These are phyloP conservation scores for Gnetum montanum DNA, from an alignment of 75 land plant genomes.

Conservation along the genomic window DNA sequence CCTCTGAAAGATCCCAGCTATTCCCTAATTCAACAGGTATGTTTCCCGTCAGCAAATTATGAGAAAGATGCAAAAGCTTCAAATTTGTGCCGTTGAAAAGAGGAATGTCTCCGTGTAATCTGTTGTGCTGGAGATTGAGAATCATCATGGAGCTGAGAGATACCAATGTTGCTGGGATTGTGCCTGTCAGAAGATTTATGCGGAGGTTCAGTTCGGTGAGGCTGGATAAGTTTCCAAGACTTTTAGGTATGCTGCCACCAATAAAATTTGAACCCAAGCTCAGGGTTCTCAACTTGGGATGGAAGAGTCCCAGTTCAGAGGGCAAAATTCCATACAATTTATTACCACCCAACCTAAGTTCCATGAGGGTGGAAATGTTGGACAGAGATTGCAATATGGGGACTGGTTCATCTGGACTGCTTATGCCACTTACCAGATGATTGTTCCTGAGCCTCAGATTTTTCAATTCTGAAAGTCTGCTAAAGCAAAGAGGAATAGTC, in stretches of 20 bases:
- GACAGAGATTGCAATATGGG: not conserved
- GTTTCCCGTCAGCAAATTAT: not conserved
- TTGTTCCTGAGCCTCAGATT: not conserved
- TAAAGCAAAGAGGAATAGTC: constrained; percentile 2
- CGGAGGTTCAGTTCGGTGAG: constrained; percentile 35
- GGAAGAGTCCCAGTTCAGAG: constrained; percentile 7
- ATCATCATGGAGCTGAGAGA: constrained; percentile 27
- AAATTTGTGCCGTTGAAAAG: not conserved
- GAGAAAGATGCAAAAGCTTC: not conserved
- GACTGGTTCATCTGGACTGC: no score
- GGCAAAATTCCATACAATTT: constrained; percentile 14
- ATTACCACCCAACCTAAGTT: constrained; percentile 5
- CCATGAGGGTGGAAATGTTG: not conserved
- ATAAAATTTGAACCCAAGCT: constrained; percentile 36
- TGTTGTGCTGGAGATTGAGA: constrained; percentile 52
- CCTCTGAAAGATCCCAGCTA: not conserved
- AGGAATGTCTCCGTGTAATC: constrained; percentile 58
- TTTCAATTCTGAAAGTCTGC: not conserved
- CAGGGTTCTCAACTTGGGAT: constrained; percentile 10
- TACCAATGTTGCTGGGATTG: constrained; percentile 32
- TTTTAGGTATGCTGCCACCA: constrained; percentile 34
- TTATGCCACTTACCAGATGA: not conserved
- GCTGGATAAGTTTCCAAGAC: constrained; percentile 30
- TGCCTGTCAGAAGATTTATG: constrained; percentile 34
- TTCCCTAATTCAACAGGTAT: not conserved